Base-by-base conservation (phyloP, 2,329 filamentous ascomycete species). In the Ophiognomonia clavigignenti-juglandacearum region DNA sequence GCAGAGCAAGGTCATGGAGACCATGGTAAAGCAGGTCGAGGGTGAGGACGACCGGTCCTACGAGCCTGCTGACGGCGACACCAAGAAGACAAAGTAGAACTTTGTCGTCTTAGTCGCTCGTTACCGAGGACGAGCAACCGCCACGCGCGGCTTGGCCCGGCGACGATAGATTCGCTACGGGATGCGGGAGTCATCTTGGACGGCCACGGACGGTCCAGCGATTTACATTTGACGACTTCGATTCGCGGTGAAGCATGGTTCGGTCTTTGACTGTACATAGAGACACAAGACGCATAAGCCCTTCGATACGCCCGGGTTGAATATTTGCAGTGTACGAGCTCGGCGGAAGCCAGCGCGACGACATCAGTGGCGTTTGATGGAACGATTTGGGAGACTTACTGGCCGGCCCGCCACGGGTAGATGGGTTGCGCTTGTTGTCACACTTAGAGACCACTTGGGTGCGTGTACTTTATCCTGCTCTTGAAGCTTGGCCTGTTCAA, bases 1-100 rank as follows among this genome's bases (percentile, higher is more conserved):
- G 61, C 90, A 96, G 70, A 74, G 75, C 51, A 74, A 78, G 62
- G 85, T 86, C 63, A 88, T 89, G 73, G 88, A 93, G 66, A 72
- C 72, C 58, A 82, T 90, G 54, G 80, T 90, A 48, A 77, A 83
- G 64, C 78, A 88, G 60, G 87, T 96, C 35, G 75, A 79, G 60
- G 75, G 75, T 39, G 54, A 56, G n/a, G 75, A 79, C 49, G 74
- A 76, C 54, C 71, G 75, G 36, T 68, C 64, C 6, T 79, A 79
- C 56, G 61, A 64, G 16, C 50, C 59, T 4, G 36, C 31, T n/a
- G 59, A 56, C n/a, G n/a, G n/a, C 7, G 62, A 60, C 20, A 78
- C 60, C 23, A 78, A 78, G 68, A 78, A 77, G 69, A 67, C 60
- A 44, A 64, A 64, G 45, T 70, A 62, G 53, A 40, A 22, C 44